Percentiles rank a stretch among this genome's conserved stretches.
phyloP scores from a whole-genome alignment of 2,329 filamentous ascomycete species.

The Penicillium corylophilum region DNA sequence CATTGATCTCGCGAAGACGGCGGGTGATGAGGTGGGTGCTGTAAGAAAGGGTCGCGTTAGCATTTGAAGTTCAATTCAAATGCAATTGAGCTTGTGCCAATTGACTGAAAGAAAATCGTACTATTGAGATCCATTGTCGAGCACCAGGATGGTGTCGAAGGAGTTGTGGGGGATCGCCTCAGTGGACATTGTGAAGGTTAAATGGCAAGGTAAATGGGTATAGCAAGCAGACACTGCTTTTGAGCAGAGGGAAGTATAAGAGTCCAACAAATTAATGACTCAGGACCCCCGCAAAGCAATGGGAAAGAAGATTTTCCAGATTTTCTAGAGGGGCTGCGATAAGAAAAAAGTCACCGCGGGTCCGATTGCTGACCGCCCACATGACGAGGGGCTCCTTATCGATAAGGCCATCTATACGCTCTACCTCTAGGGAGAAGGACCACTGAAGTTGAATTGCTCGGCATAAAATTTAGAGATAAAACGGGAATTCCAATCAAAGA shows the following conservation, averaged over 20 bases:
- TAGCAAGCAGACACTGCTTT: constrained; percentile 39
- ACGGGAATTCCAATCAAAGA: no score
- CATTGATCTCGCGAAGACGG: constrained; percentile 72
- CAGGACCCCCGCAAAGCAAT: constrained; percentile 1
- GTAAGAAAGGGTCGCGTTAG: background rate
- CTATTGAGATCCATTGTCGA: constrained; percentile 61
- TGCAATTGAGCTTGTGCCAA: background rate
- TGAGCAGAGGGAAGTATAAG: constrained; percentile 41
- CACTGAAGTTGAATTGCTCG: no score
- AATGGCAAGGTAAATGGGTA: background rate
- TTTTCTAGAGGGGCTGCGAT: constrained; percentile 3
- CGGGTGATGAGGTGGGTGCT: constrained; percentile 69
- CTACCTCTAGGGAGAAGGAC: no score
- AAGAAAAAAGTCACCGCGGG: constrained; percentile 1
- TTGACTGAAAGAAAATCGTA: constrained; percentile 1
- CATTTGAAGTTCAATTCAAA: no score
- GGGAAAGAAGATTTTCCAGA: background rate
- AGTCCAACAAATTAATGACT: background rate
- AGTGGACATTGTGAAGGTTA: constrained; percentile 5
- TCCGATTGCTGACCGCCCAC: background rate
- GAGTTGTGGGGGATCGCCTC: constrained; percentile 24
- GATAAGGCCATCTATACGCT: background rate
- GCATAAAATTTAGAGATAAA: no score
- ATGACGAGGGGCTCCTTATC: constrained; percentile 3
- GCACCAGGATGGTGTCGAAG: constrained; percentile 65